Percentiles rank a stretch among this genome's conserved stretches.
Conservation (phyloP, 768 basidiomycete species). For the Xerocomellus intermedius region DNA sequence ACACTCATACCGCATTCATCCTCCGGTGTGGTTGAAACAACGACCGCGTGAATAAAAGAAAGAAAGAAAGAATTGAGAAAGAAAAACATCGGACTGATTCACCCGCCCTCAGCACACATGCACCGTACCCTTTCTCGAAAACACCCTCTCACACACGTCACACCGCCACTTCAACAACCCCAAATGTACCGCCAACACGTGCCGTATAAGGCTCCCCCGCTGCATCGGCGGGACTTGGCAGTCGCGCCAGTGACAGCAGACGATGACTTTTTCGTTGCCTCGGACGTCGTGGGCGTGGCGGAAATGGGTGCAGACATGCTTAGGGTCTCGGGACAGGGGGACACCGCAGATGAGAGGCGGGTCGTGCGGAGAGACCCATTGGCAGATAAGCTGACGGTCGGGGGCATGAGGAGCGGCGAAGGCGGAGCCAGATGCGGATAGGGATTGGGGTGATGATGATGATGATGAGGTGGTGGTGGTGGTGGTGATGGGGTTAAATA, state of each 20-base stretch:
- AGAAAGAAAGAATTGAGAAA: neutral
- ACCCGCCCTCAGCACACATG: slow-evolving; percentile 7
- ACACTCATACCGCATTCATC: neutral
- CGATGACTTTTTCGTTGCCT: slow-evolving; percentile 16
- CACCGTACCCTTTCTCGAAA: slow-evolving; percentile 16
- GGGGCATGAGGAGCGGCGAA: neutral
- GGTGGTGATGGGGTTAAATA: neutral
- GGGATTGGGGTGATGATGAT: neutral
- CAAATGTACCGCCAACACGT: slow-evolving; percentile 20
- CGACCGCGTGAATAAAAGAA: neutral
- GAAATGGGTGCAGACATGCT: slow-evolving; percentile 8
- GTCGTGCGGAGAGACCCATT: slow-evolving; percentile 5
- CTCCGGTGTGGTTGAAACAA: neutral
- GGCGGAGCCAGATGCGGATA: neutral
- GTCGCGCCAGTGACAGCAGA: slow-evolving; percentile 12
- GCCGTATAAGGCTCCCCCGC: slow-evolving; percentile 19
- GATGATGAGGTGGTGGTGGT: too few species aligned
- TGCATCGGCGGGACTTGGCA: slow-evolving; percentile 16
- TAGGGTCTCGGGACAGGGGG: slow-evolving; percentile 1
- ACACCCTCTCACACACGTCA: slow-evolving; percentile 8
- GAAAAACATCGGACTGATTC: neutral
- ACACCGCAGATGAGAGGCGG: neutral
- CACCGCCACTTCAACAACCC: slow-evolving; percentile 14
- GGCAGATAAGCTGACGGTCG: neutral
- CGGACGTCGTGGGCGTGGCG: slow-evolving; percentile 12